These are phyloP conservation scores for Umbilicaria muhlenbergii DNA, from an alignment of 495 filamentous ascomycete species.

Conservation along the genomic window DNA sequence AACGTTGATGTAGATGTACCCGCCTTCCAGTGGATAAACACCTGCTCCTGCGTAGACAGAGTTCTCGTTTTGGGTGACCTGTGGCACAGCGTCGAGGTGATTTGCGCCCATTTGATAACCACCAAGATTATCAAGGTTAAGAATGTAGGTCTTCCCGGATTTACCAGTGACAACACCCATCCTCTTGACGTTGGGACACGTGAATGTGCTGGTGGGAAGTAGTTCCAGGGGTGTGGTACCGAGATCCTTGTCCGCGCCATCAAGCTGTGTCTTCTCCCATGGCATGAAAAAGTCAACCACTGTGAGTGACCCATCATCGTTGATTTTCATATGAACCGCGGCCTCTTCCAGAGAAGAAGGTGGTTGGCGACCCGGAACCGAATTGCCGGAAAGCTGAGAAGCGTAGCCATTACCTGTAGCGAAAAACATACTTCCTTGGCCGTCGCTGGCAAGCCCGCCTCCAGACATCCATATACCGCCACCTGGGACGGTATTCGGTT, in stretches of 20 bases:
- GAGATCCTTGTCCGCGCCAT: conserved; percentile 28
- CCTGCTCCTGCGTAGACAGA: conserved; percentile 25
- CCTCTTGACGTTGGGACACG: conserved; percentile 17
- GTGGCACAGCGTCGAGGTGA: conserved; percentile 20
- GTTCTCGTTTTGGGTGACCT: conserved; percentile 16
- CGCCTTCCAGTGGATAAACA: conserved; percentile 26
- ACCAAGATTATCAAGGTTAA: conserved; percentile 17
- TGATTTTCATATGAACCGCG: conserved; percentile 21
- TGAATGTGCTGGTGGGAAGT: conserved; percentile 21
- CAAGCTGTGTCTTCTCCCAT: conserved; percentile 19
- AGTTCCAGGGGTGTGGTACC: conserved; percentile 26
- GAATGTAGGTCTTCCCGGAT: conserved; percentile 17
- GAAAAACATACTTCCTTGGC: conserved; percentile 19
- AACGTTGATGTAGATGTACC: conserved; percentile 27
- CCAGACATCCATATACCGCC: conserved; percentile 22
- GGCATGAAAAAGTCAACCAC: conserved; percentile 19
- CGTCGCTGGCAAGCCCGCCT: conserved; percentile 19
- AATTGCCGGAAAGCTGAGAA: conserved; percentile 16
- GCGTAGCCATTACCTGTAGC: conserved; percentile 21
- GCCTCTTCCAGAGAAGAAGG: conserved; percentile 20
- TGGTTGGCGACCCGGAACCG: conserved; percentile 18
- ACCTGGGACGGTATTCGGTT: conserved; percentile 8
- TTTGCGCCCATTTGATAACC: conserved; percentile 22
- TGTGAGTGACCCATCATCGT: conserved; percentile 16
- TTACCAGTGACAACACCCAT: conserved; percentile 17